Base-by-base conservation (phyloP, 352 stramenopile genomes). In the Phytopythium sindhum region DNA sequence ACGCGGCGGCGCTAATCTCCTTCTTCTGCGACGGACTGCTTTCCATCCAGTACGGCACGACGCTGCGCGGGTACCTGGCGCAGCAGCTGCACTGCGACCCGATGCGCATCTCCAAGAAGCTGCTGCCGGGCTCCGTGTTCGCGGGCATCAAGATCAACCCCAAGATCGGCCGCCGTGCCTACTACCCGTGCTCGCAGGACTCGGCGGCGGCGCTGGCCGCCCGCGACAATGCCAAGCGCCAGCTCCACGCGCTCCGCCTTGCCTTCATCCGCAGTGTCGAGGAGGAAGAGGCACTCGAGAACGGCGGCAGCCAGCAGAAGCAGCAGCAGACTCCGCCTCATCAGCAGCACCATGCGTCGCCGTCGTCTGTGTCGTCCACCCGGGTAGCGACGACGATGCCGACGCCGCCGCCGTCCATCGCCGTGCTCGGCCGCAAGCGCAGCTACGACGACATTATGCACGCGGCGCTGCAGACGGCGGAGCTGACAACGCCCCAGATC, bases 71-170 rank as follows among this genome's bases (percentile, higher is more conserved):
- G 2, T 93, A 90, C 65, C 68, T 93, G 57, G 85, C 83, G 2
- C 76, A 90, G 31, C 83, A 91, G 55, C 65, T 93, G 26, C 83
- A 92, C 54, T 93, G 85, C 44, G 85, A 91, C 39, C 85, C 85
- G 39, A 93, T 93, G 85, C 73, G 85, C 14, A 79, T 93, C 42
- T 90, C 81, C 21, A 93, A 93, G 71, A 93, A 93, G 48, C 72
- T 93, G 33, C 67, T 90, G 47, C 79, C 81, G 0, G 81, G 81
- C 7, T 77, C 70, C 1, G 73, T 84, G 31, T 88, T 91, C 52
- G 78, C 77, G 33, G 80, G 77, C 29, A 78, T 91, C 57, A 81
- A 83, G 61, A 88, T 91, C 63, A 84, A 86, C 58, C 78, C 80
- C 42, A 91, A 91, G 80, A 84, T 91, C 51, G 82, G 82, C 1